Conservation (phyloP, 441 rosid genomes). For the Adansonia gregorii region DNA sequence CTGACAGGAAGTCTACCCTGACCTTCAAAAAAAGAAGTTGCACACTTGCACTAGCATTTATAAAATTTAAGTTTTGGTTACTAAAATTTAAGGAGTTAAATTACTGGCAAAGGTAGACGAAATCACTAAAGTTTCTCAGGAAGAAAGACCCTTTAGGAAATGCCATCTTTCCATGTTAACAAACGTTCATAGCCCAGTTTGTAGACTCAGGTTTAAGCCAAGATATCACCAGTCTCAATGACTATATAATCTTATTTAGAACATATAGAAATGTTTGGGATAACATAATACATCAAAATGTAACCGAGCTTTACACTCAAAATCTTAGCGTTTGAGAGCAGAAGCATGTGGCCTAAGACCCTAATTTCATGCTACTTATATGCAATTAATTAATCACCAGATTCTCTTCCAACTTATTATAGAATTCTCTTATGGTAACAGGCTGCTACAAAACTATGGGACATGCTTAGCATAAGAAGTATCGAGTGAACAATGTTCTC, state of each 20-base stretch:
- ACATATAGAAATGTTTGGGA: not conserved
- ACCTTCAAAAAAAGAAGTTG: slow-evolving; percentile 49
- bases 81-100: no score
- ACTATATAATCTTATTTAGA: not conserved
- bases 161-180: not conserved
- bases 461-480: not conserved
- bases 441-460: not conserved
- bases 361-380: not conserved
- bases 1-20: slow-evolving; percentile 66
- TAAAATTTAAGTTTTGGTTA: not conserved
- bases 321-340: not conserved
- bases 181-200: slow-evolving; percentile 9
- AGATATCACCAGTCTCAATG: not conserved
- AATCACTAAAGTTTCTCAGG: no score
- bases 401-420: not conserved
- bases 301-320: no score
- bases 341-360: not conserved
- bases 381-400: not conserved
- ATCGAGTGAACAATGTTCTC: not conserved
- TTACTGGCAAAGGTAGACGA: no score
- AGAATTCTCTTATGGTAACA: not conserved
- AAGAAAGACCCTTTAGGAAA: not conserved
- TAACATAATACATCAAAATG: not conserved
- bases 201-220: not conserved
- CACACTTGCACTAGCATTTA: not conserved